Evolutionary conservation across 1,284 basidiomycete genomes (phyloP).

Genomic region (Malassezia obtusa): DNA sequence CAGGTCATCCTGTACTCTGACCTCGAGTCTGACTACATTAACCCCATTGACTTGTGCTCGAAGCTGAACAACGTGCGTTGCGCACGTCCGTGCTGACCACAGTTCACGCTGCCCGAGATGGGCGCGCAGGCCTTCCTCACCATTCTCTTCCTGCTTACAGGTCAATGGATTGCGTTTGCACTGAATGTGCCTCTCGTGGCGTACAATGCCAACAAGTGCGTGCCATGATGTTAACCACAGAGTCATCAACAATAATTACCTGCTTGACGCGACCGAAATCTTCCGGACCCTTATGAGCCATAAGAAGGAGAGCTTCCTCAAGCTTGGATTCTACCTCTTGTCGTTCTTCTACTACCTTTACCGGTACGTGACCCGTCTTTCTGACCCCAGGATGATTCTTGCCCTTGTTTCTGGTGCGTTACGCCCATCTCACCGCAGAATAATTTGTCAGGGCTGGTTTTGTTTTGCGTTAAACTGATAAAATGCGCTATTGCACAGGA

Average conservation of each 20-base stretch:
- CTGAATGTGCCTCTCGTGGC: constrained; percentile 81
- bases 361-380: constrained; percentile 18
- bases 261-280: constrained; percentile 99
- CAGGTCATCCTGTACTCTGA: constrained; percentile 93
- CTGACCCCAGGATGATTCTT: constrained; percentile 24
- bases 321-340: constrained; percentile 44
- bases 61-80: constrained; percentile 84
- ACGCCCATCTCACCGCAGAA: not conserved
- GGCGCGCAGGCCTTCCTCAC: constrained; percentile 68
- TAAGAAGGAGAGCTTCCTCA: constrained; percentile 74
- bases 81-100: constrained; percentile 2
- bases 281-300: constrained; percentile 87
- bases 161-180: constrained; percentile 85
- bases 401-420: constrained; percentile 24
- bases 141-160: constrained; percentile 63
- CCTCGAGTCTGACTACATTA: constrained; percentile 69
- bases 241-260: constrained; percentile 85
- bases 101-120: constrained; percentile 98
- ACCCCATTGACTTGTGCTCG: constrained; percentile 99
- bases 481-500: too few relatives aligned
- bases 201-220: constrained; percentile 82
- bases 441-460: too few relatives aligned
- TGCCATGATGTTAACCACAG: constrained; percentile 51
- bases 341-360: constrained; percentile 48
- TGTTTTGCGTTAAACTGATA: too few relatives aligned